Conservation (phyloP, 208 protist genomes). For the Leishmania aethiopica region DNA sequence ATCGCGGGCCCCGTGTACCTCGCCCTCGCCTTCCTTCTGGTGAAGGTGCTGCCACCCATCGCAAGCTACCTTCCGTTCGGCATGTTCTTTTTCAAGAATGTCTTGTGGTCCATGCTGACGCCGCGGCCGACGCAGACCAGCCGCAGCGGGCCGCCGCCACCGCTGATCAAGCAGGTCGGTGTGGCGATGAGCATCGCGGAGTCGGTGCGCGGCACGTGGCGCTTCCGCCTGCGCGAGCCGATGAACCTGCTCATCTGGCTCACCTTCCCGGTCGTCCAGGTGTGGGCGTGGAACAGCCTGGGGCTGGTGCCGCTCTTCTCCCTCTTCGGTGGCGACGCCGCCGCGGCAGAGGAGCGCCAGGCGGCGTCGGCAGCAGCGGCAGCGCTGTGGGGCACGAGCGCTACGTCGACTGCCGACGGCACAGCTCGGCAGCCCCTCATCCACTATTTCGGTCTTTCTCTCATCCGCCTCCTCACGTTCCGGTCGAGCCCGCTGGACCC, state of each 20-base stretch:
- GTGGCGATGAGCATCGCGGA: conserved; percentile 51
- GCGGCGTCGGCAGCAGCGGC: background rate
- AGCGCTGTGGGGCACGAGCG: conserved; percentile 5
- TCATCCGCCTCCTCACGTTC: conserved; percentile 23
- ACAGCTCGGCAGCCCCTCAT: background rate
- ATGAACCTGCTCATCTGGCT: conserved; percentile 48
- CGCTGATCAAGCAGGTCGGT: conserved; percentile 25
- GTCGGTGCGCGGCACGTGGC: conserved; percentile 59
- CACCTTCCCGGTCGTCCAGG: conserved; percentile 49
- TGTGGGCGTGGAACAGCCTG: conserved; percentile 51
- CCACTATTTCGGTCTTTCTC: conserved; percentile 21
- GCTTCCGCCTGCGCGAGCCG: conserved; percentile 63
- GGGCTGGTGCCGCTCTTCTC: conserved; percentile 48
- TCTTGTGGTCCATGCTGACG: conserved; percentile 47
- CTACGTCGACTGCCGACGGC: background rate
- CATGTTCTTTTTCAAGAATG: conserved; percentile 72
- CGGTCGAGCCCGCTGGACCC: conserved; percentile 17
- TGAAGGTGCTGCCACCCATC: conserved; percentile 52
- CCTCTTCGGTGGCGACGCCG: conserved; percentile 12
- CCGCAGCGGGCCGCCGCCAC: conserved; percentile 16
- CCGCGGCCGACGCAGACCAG: conserved; percentile 56
- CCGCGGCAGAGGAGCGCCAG: background rate
- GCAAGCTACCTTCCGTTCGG: conserved; percentile 49
- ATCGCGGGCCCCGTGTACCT: conserved; percentile 44
- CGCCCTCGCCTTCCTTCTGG: conserved; percentile 26